phyloP scores from a whole-genome alignment of 2,329 filamentous ascomycete genomes.

The Pseudocercospora eumusae region DNA sequence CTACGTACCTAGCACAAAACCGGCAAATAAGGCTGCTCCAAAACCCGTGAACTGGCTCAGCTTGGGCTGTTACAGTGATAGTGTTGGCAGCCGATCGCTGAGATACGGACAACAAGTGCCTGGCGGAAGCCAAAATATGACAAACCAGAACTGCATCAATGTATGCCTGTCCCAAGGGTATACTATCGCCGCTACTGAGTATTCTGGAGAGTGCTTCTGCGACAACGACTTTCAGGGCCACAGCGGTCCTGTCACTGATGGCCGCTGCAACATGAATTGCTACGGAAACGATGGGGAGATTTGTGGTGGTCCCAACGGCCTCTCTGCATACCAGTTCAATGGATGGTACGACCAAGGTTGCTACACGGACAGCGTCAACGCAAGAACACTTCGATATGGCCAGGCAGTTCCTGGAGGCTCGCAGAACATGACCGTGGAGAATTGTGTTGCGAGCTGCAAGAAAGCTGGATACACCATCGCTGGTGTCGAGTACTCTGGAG shows the following conservation, averaged over 20 bases:
- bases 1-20: conserved; percentile 26
- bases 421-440: conserved; percentile 29
- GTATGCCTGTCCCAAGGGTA: conserved; percentile 24
- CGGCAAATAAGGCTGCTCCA: conserved; percentile 23
- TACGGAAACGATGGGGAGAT: conserved; percentile 33
- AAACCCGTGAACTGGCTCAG: conserved; percentile 32
- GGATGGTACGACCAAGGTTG: conserved; percentile 34
- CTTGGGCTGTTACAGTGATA: conserved; percentile 33
- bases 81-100: conserved; percentile 26
- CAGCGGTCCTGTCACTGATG: conserved; percentile 27
- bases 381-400: conserved; percentile 25
- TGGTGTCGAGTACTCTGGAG: conserved; percentile 34
- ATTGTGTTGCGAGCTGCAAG: conserved; percentile 34
- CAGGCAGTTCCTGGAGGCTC: conserved; percentile 28
- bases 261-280: conserved; percentile 35
- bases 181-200: conserved; percentile 31
- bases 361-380: conserved; percentile 30
- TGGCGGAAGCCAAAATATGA: conserved; percentile 27
- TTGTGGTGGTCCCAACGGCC: conserved; percentile 33
- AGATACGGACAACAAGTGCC: conserved; percentile 20
- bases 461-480: conserved; percentile 39
- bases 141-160: conserved; percentile 27
- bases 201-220: conserved; percentile 30
- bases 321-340: conserved; percentile 31
- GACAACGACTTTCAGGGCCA: conserved; percentile 28